Conservation (phyloP, 495 filamentous ascomycete species). For the Diplogelasinospora grovesii region DNA sequence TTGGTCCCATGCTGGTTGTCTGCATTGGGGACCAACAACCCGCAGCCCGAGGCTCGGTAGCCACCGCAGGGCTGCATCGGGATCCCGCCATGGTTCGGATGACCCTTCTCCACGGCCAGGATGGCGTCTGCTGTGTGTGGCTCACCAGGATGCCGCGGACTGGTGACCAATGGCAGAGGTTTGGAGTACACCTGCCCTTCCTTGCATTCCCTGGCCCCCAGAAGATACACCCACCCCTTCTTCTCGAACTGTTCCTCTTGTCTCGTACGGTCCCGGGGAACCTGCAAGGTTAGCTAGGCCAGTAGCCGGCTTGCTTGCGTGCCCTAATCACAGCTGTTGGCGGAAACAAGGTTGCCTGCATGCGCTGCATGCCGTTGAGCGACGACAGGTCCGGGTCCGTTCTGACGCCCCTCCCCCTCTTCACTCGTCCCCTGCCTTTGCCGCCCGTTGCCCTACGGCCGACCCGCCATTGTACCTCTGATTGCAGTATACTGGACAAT, state of each 20-base stretch:
- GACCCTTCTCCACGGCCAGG: neutral
- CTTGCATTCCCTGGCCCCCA: too few relatives aligned
- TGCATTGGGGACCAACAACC: neutral
- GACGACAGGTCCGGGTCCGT: too few relatives aligned
- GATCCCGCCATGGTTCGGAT: slow-evolving; percentile 1
- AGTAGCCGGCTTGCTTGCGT: slow-evolving; percentile 1
- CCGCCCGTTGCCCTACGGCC: neutral
- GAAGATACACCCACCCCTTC: neutral
- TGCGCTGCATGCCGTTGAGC: too few relatives aligned
- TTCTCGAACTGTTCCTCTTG: slow-evolving; percentile 1
- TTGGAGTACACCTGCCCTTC: too few relatives aligned
- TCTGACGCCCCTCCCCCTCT: too few relatives aligned
- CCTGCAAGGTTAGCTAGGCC: slow-evolving; percentile 1
- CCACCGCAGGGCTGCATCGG: neutral
- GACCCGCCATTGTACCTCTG: neutral
- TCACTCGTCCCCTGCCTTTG: too few relatives aligned
- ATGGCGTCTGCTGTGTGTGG: too few relatives aligned
- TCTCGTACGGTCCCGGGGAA: neutral
- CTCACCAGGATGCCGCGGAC: too few relatives aligned
- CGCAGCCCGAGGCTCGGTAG: neutral
- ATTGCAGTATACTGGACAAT: neutral
- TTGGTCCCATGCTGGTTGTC: neutral
- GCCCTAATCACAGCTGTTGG: slow-evolving; percentile 1
- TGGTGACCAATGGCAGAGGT: too few relatives aligned
- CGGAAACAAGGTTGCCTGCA: too few relatives aligned